These are phyloP conservation scores for Pichia sp. DNA, from an alignment of 1,139 yeast species.

Conservation along the genomic window DNA sequence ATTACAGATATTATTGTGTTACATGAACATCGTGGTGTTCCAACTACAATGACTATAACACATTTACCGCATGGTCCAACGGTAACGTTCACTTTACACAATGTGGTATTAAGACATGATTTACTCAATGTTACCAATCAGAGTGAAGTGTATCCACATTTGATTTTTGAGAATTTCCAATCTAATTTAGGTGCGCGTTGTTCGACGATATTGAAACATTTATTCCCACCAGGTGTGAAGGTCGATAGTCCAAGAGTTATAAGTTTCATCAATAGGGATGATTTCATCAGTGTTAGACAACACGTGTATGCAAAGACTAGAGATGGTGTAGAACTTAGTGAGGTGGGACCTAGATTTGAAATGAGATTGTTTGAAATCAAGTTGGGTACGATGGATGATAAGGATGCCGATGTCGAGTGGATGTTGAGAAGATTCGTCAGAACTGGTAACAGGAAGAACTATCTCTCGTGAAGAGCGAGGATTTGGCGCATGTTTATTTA, in stretches of 20 bases:
- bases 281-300: constrained; percentile 88
- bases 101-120: constrained; percentile 92
- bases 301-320: constrained; percentile 88
- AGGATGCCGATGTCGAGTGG: constrained; percentile 99
- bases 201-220: constrained; percentile 70
- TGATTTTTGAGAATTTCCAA: constrained; percentile 87
- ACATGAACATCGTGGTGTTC: constrained; percentile 98
- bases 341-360: constrained; percentile 97
- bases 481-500: too few relatives aligned
- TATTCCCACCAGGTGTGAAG: constrained; percentile 97
- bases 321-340: constrained; percentile 88
- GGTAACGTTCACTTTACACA: constrained; percentile 88
- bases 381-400: constrained; percentile 87
- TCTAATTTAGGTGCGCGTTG: constrained; percentile 80
- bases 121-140: constrained; percentile 79
- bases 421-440: constrained; percentile 85
- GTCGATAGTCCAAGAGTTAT: constrained; percentile 82
- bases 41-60: constrained; percentile 84
- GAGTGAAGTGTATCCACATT: constrained; percentile 88
- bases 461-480: too few relatives aligned
- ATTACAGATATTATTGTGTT: constrained; percentile 78
- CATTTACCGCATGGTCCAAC: constrained; percentile 99
- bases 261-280: constrained; percentile 85
- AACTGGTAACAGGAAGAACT: constrained; percentile 92
- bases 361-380: constrained; percentile 86